Base-by-base conservation (phyloP, 352 stramenopile species). In the Pythium monospermum region DNA sequence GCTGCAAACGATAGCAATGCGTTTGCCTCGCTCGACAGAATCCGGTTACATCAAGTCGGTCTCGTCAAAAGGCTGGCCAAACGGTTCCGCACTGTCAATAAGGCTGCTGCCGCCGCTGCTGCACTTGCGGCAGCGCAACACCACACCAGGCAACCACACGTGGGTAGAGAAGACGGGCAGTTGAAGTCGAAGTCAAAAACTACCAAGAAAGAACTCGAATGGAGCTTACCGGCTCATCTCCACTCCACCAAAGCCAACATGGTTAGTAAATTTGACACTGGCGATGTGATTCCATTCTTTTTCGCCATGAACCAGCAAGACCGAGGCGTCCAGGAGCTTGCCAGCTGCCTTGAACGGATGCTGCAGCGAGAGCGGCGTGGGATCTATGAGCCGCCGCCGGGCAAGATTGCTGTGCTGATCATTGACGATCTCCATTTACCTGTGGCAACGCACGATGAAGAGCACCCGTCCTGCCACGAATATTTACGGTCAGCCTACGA, bases 361-460 rank as follows among this genome's bases (percentile, higher is more conserved):
- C 53, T 75, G 6, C 61, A 75, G 41, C 61, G 66, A n/a, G 66
- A 75, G 31, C 57, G 62, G 7, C 57, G 42, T 33, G 50, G 50
- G 1, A 54, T 75, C 22, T 69, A 54, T 27, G 66, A 75, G 36
- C 66, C 66, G 16, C 66, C 66, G 18, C 61, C 66, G 1, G 66
- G 66, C 1, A 75, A 75, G 43, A 49, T 48, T 0, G 61, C 65
- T 23, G 42, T 71, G 6, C 39, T 75, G 3, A 53, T 71, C 21
- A 53, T 75, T 19, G 66, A 75, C 47, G 66, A 75, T 25, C 31
- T 75, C 22, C 66, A 75, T 36, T 53, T 75, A 22, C 66, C 66
- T 2, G 33, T 61, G 3, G 30, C n/a, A 0, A 38, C 11, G 6
- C 23, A 57, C 5, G 63, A 65, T 19, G 53, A 67, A 33, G 36